Evolutionary conservation across 495 filamentous ascomycete species (phyloP), one percentile per base, ranked within the genome.

Genomic region (Aspergillus hancockii): DNA sequence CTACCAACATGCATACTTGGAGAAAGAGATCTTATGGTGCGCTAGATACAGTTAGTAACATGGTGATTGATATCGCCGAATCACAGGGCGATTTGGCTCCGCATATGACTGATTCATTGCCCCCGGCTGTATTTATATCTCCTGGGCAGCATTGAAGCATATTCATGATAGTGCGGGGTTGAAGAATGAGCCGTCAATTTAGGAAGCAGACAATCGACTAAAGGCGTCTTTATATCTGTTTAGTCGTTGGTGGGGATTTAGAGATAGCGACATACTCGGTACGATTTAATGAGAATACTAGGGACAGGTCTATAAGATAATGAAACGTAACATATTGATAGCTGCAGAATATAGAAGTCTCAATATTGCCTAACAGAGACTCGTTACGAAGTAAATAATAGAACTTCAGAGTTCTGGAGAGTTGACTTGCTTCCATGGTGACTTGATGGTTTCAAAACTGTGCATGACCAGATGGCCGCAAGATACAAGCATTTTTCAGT

Each of bases 31-130:
- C 56, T 10, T 23, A 41, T 6, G 56, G 31, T 32, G 49, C 56
- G 43, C 49, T 58, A 7, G 56, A 58, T 32, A 58, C 56, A 23
- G 47, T 23, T 13, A 58, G 45, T 30, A 58, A 47, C 2, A 58
- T 58, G 46, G 49, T 52, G 3, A 43, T 52, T 18, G 56, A 58
- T 21, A 52, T 58, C 22, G 46, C 32, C 1, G 31, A 19, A 14
- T 52, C 31, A 32, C 56, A 58, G 52, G 30, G 22, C 32, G 31
- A 36, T 43, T 19, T 58, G n/a, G 34, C 49, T 8, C 1, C 47
- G 10, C 19, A 52, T 30, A 31, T 47, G 36, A 25, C 36, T 9
- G 41, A 32, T 45, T 31, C 43, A 19, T 19, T 28, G 6, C 50
- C 56, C 23, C 47, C 32, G 10, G 21, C 51, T 32, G 40, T 14